Percentiles rank a stretch among this genome's conserved stretches.
Conservation (phyloP, 2,329 filamentous ascomycete species). For the Ascochyta viciae-villosae region DNA sequence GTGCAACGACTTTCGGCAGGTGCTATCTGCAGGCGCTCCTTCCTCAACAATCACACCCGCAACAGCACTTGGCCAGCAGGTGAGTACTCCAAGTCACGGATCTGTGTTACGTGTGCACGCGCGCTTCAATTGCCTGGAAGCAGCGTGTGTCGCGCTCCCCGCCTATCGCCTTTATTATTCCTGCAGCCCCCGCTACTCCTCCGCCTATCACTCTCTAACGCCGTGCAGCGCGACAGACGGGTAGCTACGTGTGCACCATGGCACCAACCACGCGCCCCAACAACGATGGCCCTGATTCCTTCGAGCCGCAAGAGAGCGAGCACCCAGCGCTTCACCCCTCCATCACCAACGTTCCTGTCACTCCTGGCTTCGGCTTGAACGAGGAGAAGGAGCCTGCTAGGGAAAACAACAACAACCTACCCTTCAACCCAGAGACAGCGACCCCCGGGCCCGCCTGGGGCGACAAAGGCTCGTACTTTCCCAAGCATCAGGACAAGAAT, state of each 20-base stretch:
- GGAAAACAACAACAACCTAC: constrained; percentile 29
- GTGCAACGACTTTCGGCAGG: constrained; percentile 7
- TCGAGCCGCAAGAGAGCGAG: constrained; percentile 35
- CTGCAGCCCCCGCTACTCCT: constrained; percentile 7
- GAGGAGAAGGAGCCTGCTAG: constrained; percentile 45
- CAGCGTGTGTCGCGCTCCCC: constrained; percentile 8
- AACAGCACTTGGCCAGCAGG: constrained; percentile 10
- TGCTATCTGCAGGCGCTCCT: constrained; percentile 10
- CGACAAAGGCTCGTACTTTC: constrained; percentile 40
- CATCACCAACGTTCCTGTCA: constrained; percentile 52
- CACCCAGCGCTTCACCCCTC: constrained; percentile 52
- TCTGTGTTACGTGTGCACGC: background rate
- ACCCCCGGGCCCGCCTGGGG: constrained; percentile 47
- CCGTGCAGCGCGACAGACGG: constrained; percentile 33
- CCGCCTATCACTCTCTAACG: constrained; percentile 23
- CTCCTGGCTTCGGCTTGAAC: constrained; percentile 50
- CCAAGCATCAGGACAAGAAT: constrained; percentile 29
- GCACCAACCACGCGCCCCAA: constrained; percentile 30
- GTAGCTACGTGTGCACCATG: constrained; percentile 29
- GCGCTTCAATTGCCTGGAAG: background rate
- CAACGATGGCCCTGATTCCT: constrained; percentile 23
- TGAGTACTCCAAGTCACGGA: constrained; percentile 6
- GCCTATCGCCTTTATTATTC: constrained; percentile 13
- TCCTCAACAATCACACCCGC: constrained; percentile 14
- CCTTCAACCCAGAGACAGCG: constrained; percentile 40